Percentiles rank a stretch among this genome's conserved stretches.
phyloP scores from a whole-genome alignment of 2,329 filamentous ascomycete species.

The Zymoseptoria tritici region DNA sequence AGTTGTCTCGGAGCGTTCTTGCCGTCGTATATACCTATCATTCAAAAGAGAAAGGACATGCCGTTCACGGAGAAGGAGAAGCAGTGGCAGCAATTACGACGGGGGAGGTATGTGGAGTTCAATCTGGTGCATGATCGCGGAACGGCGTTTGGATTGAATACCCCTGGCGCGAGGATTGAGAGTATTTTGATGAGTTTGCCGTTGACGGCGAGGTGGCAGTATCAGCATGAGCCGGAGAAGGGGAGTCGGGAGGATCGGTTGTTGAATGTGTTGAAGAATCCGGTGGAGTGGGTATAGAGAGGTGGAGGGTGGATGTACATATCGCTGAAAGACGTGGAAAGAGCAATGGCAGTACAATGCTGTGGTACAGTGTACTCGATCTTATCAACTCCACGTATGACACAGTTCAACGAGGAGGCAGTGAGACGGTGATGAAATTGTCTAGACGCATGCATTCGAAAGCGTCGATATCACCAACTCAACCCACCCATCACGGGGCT shows the following conservation, averaged over 20 bases:
- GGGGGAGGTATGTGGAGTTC: slow-evolving; percentile 97
- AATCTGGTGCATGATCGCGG: slow-evolving; percentile 95
- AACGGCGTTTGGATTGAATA: slow-evolving; percentile 88
- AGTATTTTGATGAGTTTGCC: slow-evolving; percentile 97
- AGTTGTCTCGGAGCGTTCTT: slow-evolving; percentile 81
- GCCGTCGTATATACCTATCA: slow-evolving; percentile 82
- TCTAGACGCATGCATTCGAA: no score
- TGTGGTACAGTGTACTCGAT: no score
- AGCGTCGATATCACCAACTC: no score
- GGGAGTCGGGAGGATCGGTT: slow-evolving; percentile 71
- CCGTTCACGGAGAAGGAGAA: slow-evolving; percentile 79
- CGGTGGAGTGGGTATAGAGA: slow-evolving; percentile 51
- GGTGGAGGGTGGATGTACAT: neutral
- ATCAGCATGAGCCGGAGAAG: slow-evolving; percentile 81
- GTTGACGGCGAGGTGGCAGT: slow-evolving; percentile 86
- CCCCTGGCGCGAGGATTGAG: slow-evolving; percentile 83
- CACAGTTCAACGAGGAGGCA: no score
- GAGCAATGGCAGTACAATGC: neutral
- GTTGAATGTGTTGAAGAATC: slow-evolving; percentile 60
- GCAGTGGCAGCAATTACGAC: slow-evolving; percentile 89
- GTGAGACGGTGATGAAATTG: no score
- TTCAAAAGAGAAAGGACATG: slow-evolving; percentile 86
- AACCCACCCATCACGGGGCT: no score
- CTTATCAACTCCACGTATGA: no score
- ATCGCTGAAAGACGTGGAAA: neutral